Evolutionary conservation across 768 basidiomycete species (phyloP).

Genomic region (Leucosporidium yakuticum): DNA sequence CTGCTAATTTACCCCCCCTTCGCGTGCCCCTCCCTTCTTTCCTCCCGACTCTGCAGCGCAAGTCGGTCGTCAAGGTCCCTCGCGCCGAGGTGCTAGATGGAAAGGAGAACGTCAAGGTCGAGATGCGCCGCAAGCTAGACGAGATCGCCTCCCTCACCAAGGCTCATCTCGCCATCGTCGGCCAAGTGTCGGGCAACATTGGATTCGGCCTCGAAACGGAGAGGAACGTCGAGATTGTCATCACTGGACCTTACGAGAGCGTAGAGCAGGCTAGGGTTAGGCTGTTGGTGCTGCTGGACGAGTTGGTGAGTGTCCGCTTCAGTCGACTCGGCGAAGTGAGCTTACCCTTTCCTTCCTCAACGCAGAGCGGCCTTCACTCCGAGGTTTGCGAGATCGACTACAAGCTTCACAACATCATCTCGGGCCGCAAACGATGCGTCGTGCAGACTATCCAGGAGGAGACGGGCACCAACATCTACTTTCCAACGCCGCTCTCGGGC

Average conservation of each 20-base stretch:
- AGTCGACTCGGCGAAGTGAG: slow-evolving; percentile 5
- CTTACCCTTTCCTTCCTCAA: slow-evolving; percentile 6
- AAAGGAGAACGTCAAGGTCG: slow-evolving; percentile 39
- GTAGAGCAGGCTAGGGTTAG: slow-evolving; percentile 87
- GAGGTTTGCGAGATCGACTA: slow-evolving; percentile 91
- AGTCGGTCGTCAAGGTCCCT: slow-evolving; percentile 78
- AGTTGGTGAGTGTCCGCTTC: slow-evolving; percentile 60
- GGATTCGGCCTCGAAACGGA: slow-evolving; percentile 92
- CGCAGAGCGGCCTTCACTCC: slow-evolving; percentile 79
- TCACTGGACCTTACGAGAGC: slow-evolving; percentile 76
- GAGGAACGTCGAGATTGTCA: slow-evolving; percentile 82
- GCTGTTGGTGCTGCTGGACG: slow-evolving; percentile 87
- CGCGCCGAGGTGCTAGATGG: slow-evolving; percentile 90
- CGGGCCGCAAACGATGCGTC: slow-evolving; percentile 76
- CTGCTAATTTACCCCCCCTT: slow-evolving; percentile 22
- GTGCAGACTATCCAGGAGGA: slow-evolving; percentile 93
- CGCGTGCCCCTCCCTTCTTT: slow-evolving; percentile 6
- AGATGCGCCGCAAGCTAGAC: slow-evolving; percentile 53
- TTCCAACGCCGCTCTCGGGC: slow-evolving; percentile 82
- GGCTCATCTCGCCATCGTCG: slow-evolving; percentile 89
- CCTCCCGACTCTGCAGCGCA: slow-evolving; percentile 52
- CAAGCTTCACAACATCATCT: slow-evolving; percentile 84
- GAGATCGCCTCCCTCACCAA: slow-evolving; percentile 88
- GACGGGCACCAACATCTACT: slow-evolving; percentile 93
- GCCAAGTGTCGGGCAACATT: slow-evolving; percentile 62